These are phyloP conservation scores for Colletotrichum karsti DNA, from an alignment of 2,329 filamentous ascomycete species.

Conservation along the genomic window DNA sequence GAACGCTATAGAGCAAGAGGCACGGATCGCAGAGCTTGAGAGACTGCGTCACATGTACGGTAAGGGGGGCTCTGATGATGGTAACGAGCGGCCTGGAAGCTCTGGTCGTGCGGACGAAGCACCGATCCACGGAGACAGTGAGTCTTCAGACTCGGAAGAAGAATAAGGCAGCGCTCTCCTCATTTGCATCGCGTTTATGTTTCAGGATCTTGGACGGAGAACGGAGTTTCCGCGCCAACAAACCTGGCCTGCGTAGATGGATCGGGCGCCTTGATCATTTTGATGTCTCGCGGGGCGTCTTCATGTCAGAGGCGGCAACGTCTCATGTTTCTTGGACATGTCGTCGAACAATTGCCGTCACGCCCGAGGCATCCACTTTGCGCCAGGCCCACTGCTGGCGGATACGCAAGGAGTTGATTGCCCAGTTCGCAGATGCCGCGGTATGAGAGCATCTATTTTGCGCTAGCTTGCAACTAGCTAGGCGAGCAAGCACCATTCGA, in stretches of 20 bases:
- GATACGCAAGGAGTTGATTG: conserved; percentile 9
- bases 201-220: not conserved
- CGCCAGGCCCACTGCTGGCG: not conserved
- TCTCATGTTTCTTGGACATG: not conserved
- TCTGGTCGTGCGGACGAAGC: conserved; percentile 26
- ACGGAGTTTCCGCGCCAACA: not conserved
- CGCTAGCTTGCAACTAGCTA: not conserved
- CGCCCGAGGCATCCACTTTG: not conserved
- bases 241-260: not conserved
- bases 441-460: conserved; percentile 12
- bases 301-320: not conserved
- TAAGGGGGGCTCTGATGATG: conserved; percentile 34
- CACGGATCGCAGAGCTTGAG: conserved; percentile 68
- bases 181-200: not conserved
- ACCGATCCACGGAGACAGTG: conserved; percentile 35
- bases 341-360: not conserved
- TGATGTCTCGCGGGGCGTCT: not conserved
- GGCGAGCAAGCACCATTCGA: conserved; percentile 8
- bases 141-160: conserved; percentile 57
- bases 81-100: conserved; percentile 38
- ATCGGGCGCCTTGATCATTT: not conserved
- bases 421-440: not conserved
- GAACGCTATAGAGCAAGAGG: conserved; percentile 75
- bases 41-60: conserved; percentile 57
- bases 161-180: conserved; percentile 38